Percentiles rank a stretch among this genome's conserved stretches.
Conservation (phyloP, 345 rosid genomes). For the Mangifera indica region DNA sequence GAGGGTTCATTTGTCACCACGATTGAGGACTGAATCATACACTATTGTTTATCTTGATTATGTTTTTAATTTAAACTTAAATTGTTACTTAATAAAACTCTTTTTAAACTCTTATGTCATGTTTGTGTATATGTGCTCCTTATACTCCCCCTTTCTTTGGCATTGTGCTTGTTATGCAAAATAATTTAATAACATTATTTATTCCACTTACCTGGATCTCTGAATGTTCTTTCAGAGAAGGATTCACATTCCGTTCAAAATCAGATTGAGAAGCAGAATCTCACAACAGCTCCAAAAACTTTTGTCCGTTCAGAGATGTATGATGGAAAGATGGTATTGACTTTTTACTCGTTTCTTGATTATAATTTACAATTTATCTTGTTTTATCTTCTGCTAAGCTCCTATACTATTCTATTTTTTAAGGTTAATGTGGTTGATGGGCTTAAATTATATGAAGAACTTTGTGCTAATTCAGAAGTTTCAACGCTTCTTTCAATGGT, state of each 20-base stretch:
- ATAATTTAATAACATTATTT: neutral
- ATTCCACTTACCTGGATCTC: slow-evolving; percentile 1
- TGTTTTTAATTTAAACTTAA: neutral
- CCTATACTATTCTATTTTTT: slow-evolving; percentile 13
- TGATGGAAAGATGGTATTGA: slow-evolving; percentile 68
- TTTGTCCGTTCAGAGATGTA: slow-evolving; percentile 60
- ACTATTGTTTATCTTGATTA: neutral
- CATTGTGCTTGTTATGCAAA: neutral
- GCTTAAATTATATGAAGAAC: slow-evolving; percentile 64
- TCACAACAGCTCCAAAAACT: slow-evolving; percentile 45
- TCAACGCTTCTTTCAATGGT: slow-evolving; percentile 65
- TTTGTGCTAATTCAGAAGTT: slow-evolving; percentile 57
- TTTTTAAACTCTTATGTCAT: neutral
- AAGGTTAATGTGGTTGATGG: slow-evolving; percentile 97
- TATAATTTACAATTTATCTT: slow-evolving; percentile 5
- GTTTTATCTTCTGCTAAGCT: slow-evolving; percentile 15
- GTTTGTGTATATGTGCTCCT: neutral
- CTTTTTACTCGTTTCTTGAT: neutral
- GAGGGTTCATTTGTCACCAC: neutral
- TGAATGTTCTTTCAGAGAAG: slow-evolving; percentile 41
- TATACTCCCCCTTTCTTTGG: neutral
- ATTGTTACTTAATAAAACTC: neutral
- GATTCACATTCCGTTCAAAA: slow-evolving; percentile 32
- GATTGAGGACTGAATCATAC: neutral
- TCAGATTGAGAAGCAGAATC: slow-evolving; percentile 46